Conservation (phyloP, 2,329 filamentous ascomycete species). For the Colletotrichum karsti region DNA sequence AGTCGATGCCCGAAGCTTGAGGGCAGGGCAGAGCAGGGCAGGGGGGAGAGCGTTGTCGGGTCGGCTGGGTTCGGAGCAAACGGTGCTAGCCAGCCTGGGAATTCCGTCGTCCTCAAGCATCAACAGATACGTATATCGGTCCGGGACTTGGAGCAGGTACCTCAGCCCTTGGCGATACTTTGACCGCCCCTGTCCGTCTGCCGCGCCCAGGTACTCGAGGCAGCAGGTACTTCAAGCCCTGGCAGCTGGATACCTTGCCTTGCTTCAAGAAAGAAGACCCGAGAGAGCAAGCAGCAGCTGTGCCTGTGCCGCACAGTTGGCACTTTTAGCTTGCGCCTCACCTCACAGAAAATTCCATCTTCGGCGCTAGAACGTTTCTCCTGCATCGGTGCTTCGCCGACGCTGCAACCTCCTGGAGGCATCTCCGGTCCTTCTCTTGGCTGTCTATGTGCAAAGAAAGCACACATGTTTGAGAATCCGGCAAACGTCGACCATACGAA, state of each 20-base stretch:
- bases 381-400: constrained; percentile 6
- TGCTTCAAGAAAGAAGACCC: neutral
- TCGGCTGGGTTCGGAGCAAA: neutral
- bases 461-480: no score
- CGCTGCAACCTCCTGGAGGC: neutral
- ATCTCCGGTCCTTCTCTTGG: neutral
- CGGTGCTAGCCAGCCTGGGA: neutral
- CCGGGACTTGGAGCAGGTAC: neutral
- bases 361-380: constrained; percentile 25
- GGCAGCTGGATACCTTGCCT: neutral
- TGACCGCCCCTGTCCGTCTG: neutral
- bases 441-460: no score
- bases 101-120: neutral
- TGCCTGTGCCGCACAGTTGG: neutral
- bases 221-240: neutral
- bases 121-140: neutral
- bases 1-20: neutral
- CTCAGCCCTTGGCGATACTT: neutral
- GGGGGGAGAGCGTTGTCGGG: neutral
- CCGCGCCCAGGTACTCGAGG: neutral
- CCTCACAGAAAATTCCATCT: constrained; percentile 19
- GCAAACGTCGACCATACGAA: no score
- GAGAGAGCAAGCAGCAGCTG: neutral
- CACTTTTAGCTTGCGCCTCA: neutral
- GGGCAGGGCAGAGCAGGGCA: neutral